These are phyloP conservation scores for Suillus variegatus DNA, from an alignment of 768 basidiomycete species.

Conservation along the genomic window DNA sequence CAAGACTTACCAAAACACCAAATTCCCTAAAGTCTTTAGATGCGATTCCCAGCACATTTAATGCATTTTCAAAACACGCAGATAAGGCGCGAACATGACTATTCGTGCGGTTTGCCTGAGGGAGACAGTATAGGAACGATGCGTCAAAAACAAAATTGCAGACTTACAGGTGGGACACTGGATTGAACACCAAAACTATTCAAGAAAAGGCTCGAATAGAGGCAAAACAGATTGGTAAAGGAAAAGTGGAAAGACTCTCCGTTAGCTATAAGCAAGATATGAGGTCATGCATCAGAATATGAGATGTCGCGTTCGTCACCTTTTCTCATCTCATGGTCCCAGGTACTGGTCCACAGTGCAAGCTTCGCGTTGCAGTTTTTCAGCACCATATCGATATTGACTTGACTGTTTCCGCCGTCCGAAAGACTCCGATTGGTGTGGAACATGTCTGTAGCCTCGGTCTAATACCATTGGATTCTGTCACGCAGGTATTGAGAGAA, in stretches of 20 bases:
- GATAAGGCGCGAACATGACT: slow-evolving; percentile 70
- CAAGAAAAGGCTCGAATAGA: slow-evolving; percentile 78
- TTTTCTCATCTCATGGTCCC: slow-evolving; percentile 73
- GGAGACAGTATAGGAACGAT: neutral
- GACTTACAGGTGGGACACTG: slow-evolving; percentile 55
- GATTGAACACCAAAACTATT: slow-evolving; percentile 82
- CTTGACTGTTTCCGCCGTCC: slow-evolving; percentile 53
- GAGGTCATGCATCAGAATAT: neutral
- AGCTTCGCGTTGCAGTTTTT: slow-evolving; percentile 72
- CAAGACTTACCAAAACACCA: slow-evolving; percentile 63
- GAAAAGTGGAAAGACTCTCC: slow-evolving; percentile 78
- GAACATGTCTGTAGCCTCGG: slow-evolving; percentile 79
- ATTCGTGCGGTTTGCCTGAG: slow-evolving; percentile 54
- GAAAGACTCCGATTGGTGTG: slow-evolving; percentile 49
- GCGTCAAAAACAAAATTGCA: slow-evolving; percentile 5
- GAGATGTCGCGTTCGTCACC: slow-evolving; percentile 39
- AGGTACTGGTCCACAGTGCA: slow-evolving; percentile 69
- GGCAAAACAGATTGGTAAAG: slow-evolving; percentile 73
- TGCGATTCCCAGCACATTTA: slow-evolving; percentile 69
- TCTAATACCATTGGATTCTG: slow-evolving; percentile 31
- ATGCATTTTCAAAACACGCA: slow-evolving; percentile 73
- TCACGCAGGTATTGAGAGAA: neutral
- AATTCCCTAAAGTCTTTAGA: slow-evolving; percentile 73
- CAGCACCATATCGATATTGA: slow-evolving; percentile 74
- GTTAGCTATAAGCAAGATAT: slow-evolving; percentile 45